These are phyloP conservation scores for Sporothrix schenckii DNA, from an alignment of 2,329 filamentous ascomycete genomes.

Conservation along the genomic window DNA sequence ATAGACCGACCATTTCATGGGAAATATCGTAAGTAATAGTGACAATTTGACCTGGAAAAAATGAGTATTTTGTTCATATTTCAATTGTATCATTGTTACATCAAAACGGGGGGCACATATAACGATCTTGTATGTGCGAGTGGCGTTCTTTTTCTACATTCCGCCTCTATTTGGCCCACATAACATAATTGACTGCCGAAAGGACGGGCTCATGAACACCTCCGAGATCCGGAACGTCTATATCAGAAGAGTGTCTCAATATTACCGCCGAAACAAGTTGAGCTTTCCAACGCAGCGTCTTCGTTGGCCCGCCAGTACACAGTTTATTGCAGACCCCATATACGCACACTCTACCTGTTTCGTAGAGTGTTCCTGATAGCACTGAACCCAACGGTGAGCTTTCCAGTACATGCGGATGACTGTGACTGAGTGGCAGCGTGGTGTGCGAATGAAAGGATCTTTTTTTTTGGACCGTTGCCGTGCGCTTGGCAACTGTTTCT, in stretches of 20 bases:
- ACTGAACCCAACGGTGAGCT: too few relatives aligned
- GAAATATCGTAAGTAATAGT: background rate
- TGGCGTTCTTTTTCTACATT: background rate
- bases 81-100: background rate
- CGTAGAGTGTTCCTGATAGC: too few relatives aligned
- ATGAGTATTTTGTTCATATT: too few relatives aligned
- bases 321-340: background rate
- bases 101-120: background rate
- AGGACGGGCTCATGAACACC: constrained; percentile 22
- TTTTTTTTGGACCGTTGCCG: background rate
- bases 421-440: too few relatives aligned
- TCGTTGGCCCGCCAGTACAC: background rate
- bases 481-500: background rate
- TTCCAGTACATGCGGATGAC: too few relatives aligned
- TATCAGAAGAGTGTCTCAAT: constrained; percentile 10
- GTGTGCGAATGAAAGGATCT: background rate
- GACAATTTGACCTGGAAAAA: too few relatives aligned
- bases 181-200: background rate
- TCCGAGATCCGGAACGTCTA: constrained; percentile 13
- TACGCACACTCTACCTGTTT: background rate
- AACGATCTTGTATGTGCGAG: background rate
- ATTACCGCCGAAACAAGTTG: background rate
- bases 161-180: background rate
- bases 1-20: background rate
- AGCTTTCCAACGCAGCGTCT: background rate